Evolutionary conservation across 2,329 filamentous ascomycete species (phyloP), one percentile per base, ranked within the genome.

Genomic region (Xylogone sp.): DNA sequence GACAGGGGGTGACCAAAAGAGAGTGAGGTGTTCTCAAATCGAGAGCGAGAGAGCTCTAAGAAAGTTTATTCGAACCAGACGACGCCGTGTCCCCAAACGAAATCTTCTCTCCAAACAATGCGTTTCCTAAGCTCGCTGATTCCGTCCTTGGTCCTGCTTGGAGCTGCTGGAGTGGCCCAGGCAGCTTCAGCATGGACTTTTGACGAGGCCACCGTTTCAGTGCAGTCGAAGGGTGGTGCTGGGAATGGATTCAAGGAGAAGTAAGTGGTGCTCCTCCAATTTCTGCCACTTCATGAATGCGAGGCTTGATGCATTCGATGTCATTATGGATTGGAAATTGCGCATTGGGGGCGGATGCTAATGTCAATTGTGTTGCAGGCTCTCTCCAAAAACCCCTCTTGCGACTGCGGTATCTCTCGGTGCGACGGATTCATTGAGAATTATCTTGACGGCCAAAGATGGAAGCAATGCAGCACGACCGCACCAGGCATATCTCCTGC

Each of bases 401-500:
- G 72, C 81, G 48, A 82, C 82, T 46, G 71, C 84, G 12, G 68
- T 97, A 42, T 70, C 77, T 10, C 75, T 97, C 56, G 82, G 83
- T 56, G 71, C 78, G 49, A 69, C 81, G 49, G 91, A 95, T 66
- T 83, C 84, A 42, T 76, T 97, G 65, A 96, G 94, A 75, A 74
- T 99, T 59, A 72, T 84, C 59, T 74, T 99, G 63, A 96, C 90
- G 29, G 81, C 90, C 8, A 87, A 87, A 67, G 90, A 96, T 65
- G 85, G 82, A 66, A 84, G 84, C 71, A 86, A 84, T 61, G 79
- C 82, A 45, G 93, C 91, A 77, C 84, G 88, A 59, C 90, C 94
- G 61, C 94, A 99, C 71, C 94, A 99, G 72, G 91, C 91, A 5
- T 97, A 97, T 75, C 78, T 99, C 49, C 78, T 94, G 16, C 72